Base-by-base conservation (phyloP, 805 yeast species). In the Ogataea henricii region DNA sequence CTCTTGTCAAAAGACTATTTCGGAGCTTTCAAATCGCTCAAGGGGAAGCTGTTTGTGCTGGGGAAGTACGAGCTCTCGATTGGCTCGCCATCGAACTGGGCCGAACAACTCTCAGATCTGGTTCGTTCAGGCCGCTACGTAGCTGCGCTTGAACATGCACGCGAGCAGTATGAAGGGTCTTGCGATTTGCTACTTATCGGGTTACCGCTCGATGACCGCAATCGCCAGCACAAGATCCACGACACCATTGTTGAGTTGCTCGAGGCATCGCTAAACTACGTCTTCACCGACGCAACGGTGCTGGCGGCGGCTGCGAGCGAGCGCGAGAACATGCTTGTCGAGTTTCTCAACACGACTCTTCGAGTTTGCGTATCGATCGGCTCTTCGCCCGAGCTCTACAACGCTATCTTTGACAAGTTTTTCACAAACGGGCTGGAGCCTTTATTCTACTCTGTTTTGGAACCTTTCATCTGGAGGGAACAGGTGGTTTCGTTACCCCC, bases 1-100 rank as follows among this genome's bases (percentile, higher is more conserved):
- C 30, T 61, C 5, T 43, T 53, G 6, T 42, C 49, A 6, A 48
- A 46, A 10, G 46, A 47, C 8, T 68, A 57, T 39, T 20, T 47
- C 26, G 64, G 68, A 29, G 60, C 78, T 3, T 60, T 76, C 30
- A 64, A 57, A 46, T 60, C 69, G 0, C 70, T 67, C 49, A 78
- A 71, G 50, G 73, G 77, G 1, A 72, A 77, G 18, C 40, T 89
- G 0, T 76, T 82, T 55, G 47, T 81, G 1, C 55, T 83, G 43
- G 86, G 86, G 0, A 68, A 71, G 34, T 74, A 75, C 45, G 83
- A 79, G 47, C 58, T 81, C 36, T 67, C 68, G 5, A 72, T 83
- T 2, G 96, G 91, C 0, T 70, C 80, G 20, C 64, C 81, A 13
- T 69, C 81, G 2, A 81, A 76, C 55, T 89, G 90, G 96, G 88